Conservation (phyloP, 2,329 filamentous ascomycete species). For the Xylariaceae sp. region DNA sequence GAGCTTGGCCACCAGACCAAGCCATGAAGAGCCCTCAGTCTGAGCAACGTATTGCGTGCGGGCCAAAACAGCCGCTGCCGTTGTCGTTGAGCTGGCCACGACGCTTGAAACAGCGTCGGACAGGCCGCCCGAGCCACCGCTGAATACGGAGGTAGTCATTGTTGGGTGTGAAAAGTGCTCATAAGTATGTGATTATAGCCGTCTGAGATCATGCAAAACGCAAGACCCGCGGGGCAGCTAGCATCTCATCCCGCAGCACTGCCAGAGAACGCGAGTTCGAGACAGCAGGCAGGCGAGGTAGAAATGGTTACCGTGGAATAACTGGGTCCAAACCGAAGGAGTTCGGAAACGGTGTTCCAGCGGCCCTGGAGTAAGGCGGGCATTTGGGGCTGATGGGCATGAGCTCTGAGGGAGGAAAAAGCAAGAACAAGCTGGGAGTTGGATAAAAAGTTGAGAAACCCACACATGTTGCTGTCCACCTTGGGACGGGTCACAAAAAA, state of each 20-base stretch:
- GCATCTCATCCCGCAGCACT: slow-evolving; percentile 23
- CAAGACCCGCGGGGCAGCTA: slow-evolving; percentile 8
- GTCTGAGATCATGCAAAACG: slow-evolving; percentile 1
- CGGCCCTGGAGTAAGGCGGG: slow-evolving; percentile 12
- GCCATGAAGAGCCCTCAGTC: slow-evolving; percentile 40
- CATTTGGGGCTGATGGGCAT: slow-evolving; percentile 19
- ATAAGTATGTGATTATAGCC: background rate
- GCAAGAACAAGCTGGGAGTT: background rate
- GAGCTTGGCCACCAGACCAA: slow-evolving; percentile 51
- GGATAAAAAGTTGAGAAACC: slow-evolving; percentile 6
- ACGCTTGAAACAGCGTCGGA: slow-evolving; percentile 26
- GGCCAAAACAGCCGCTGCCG: slow-evolving; percentile 23
- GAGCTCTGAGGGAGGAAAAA: slow-evolving; percentile 3
- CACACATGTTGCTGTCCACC: slow-evolving; percentile 12
- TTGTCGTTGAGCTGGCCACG: slow-evolving; percentile 24
- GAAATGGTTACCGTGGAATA: background rate
- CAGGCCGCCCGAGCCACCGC: slow-evolving; percentile 18
- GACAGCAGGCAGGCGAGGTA: slow-evolving; percentile 1
- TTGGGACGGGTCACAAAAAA: slow-evolving; percentile 8
- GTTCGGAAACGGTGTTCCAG: slow-evolving; percentile 14
- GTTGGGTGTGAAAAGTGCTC: background rate
- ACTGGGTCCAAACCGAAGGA: slow-evolving; percentile 12
- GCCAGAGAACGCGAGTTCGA: slow-evolving; percentile 6
- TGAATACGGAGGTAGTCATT: slow-evolving; percentile 12
- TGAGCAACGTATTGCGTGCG: slow-evolving; percentile 25